Evolutionary conservation across 306 rosid genomes (phyloP).

Genomic region (Glycine latifolia): DNA sequence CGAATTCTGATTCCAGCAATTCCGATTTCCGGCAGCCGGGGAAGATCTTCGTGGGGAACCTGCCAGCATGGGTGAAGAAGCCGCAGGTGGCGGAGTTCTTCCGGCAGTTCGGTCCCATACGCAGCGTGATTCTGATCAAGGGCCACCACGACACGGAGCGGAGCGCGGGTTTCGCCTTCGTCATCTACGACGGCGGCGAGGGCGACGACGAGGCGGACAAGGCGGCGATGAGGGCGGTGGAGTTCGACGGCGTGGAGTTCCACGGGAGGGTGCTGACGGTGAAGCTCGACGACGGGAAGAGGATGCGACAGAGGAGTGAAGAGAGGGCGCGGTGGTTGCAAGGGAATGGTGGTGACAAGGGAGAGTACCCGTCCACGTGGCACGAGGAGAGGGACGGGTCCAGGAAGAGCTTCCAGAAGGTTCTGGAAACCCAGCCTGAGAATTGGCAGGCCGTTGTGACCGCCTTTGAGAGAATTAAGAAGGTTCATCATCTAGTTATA

Average conservation of each 20-base stretch:
- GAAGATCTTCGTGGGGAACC: constrained; percentile 86
- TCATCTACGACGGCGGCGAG: constrained; percentile 59
- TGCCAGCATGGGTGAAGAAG: constrained; percentile 86
- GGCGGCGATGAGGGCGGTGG: constrained; percentile 84
- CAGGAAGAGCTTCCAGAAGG: constrained; percentile 63
- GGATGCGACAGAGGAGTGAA: constrained; percentile 61
- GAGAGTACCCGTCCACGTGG: constrained; percentile 73
- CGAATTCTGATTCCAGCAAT: no score
- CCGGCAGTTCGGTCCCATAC: constrained; percentile 85
- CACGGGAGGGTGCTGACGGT: constrained; percentile 85
- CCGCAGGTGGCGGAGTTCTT: constrained; percentile 72
- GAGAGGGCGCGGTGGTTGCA: constrained; percentile 70
- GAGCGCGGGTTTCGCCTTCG: constrained; percentile 88
- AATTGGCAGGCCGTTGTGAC: constrained; percentile 91
- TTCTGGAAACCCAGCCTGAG: constrained; percentile 85
- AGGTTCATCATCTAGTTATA: constrained; percentile 55
- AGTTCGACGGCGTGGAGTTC: constrained; percentile 93
- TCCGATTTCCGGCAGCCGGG: constrained; percentile 76
- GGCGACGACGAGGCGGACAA: constrained; percentile 54
- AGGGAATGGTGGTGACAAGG: constrained; percentile 58
- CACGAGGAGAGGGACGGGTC: constrained; percentile 82
- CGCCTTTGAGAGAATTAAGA: constrained; percentile 72
- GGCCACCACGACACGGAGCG: constrained; percentile 61
- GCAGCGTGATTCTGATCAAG: constrained; percentile 77
- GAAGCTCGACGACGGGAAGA: constrained; percentile 84